Percentiles rank a stretch among this genome's conserved stretches.
Conservation (phyloP, 1,284 basidiomycete genomes). For the Leccinum fallax region DNA sequence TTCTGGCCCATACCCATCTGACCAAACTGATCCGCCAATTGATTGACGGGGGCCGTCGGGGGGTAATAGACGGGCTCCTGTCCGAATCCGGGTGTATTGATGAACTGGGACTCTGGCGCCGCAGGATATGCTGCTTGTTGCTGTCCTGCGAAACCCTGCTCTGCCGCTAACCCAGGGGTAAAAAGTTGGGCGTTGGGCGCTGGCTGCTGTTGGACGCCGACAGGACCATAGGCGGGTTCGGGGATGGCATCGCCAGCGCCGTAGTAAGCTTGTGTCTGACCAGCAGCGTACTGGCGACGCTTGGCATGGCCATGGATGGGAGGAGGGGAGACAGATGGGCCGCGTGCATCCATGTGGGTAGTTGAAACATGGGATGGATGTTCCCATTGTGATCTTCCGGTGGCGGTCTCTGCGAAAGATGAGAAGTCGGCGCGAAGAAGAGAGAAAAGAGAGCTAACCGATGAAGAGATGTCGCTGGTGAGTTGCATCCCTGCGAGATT, state of each 20-base stretch:
- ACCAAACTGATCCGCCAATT: constrained; percentile 82
- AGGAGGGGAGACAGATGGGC: constrained; percentile 42
- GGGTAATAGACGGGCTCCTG: constrained; percentile 57
- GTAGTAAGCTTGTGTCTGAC: constrained; percentile 87
- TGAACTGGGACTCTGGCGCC: constrained; percentile 56
- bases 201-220: constrained; percentile 45
- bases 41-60: constrained; percentile 52
- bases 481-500: constrained; percentile 67
- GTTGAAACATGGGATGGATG: constrained; percentile 45
- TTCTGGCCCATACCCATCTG: constrained; percentile 84
- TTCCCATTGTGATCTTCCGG: constrained; percentile 71
- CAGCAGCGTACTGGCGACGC: constrained; percentile 88
- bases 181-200: constrained; percentile 68
- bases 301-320: constrained; percentile 48
- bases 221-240: constrained; percentile 42
- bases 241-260: constrained; percentile 48
- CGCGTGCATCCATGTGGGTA: constrained; percentile 40
- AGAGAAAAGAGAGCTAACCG: constrained; percentile 42
- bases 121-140: constrained; percentile 53
- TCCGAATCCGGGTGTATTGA: constrained; percentile 49
- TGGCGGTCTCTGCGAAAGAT: constrained; percentile 47
- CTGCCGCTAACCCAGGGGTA: constrained; percentile 77
- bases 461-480: constrained; percentile 87
- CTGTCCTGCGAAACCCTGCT: constrained; percentile 65
- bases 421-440: not conserved